Base-by-base conservation (phyloP, 306 rosid genomes). In the Cucumis hystrix region DNA sequence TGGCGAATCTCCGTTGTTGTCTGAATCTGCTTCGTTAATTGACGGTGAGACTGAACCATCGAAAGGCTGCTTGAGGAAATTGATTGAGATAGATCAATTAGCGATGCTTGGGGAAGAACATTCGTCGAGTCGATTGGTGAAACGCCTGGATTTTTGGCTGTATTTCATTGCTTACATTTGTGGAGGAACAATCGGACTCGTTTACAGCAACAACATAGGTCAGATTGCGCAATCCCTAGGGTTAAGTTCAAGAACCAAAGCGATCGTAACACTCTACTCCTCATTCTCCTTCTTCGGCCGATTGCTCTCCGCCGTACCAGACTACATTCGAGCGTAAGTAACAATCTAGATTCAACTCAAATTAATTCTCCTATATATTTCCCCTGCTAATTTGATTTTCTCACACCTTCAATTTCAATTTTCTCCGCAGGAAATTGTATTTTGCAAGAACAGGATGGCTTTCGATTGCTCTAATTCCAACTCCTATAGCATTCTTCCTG, bases 361-460 rank as follows among this genome's bases (percentile, higher is more conserved):
- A 16, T 18, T 45, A 14, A 16, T 18, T 45, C 45, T 14, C 25
- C 13, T 4, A 8, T 3, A 1, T 57, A 0, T 33, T 33, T 39
- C 15, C 16, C 58, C 47, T 77, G 51, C 33, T 55, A 33, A 33
- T 33, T 45, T 17, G 13, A 15, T 47, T 12, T 52, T 16, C 57
- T 52, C 20, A 72, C 16, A 17, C 16, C 45, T 8, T 28, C 17
- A 23, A 39, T 39, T 65, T 43, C 5, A 16, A 7, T 52, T 16
- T 52, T 16, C 57, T 25, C 41, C 82, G 88, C 92, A 96, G 99
- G 64, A 92, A 91, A 73, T 78, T 89, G 61, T 96, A 92, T 84
- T 96, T 91, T 83, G 99, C 99, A 17, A 89, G 99, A 74, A 96
- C 99, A 2, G 99, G 97, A 61, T 96, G 99, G 98, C 80, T 96